These are phyloP conservation scores for Miamiensis avidus DNA, from an alignment of 169 alveolate species.

Conservation along the genomic window DNA sequence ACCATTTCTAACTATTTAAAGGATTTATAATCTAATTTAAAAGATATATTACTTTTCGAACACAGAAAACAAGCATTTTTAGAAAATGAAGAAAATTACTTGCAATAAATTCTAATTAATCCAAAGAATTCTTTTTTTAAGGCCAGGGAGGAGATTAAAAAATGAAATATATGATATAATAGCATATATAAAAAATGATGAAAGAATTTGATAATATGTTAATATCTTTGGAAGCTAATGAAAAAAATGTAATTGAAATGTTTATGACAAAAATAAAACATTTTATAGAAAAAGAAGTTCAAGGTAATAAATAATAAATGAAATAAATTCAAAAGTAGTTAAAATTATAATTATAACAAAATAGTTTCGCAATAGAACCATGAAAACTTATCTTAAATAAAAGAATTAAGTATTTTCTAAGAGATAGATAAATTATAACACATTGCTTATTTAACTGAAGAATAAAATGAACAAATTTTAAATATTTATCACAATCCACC, in stretches of 20 bases:
- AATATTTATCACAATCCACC: not conserved
- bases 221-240: not conserved
- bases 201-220: not conserved
- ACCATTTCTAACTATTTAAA: no score
- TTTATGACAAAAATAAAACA: no score
- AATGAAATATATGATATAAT: no score
- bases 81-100: no score
- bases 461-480: no score
- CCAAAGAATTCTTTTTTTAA: not conserved
- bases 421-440: not conserved
- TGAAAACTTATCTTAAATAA: no score
- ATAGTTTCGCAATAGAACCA: no score
- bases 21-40: not conserved
- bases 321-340: no score
- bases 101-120: not conserved
- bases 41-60: not conserved
- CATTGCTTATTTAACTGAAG: not conserved
- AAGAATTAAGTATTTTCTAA: no score
- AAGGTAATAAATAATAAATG: not conserved
- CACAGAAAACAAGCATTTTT: not conserved
- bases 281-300: not conserved
- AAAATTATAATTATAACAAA: no score
- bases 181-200: not conserved
- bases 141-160: not conserved
- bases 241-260: not conserved